These are phyloP conservation scores for Sporothrix euskadiensis DNA, from an alignment of 2,329 filamentous ascomycete species.

Conservation along the genomic window DNA sequence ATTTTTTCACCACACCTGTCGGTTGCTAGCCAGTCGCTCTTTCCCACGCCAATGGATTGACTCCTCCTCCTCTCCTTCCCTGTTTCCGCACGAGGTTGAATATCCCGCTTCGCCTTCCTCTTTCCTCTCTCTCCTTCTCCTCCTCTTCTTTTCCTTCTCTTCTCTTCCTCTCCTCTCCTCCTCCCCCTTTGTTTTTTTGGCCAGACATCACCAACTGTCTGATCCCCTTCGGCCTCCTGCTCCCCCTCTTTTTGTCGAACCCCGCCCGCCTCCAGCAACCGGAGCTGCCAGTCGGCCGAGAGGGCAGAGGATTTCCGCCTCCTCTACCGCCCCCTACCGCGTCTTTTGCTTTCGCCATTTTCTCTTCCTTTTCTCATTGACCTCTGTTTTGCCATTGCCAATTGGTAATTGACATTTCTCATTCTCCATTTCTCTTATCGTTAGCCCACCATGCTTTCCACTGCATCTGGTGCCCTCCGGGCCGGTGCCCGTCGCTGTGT, in stretches of 20 bases:
- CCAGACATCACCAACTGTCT: slow-evolving; percentile 17
- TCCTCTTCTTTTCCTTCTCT: neutral
- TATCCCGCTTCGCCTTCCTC: neutral
- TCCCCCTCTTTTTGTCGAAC: slow-evolving; percentile 12
- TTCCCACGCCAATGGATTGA: slow-evolving; percentile 7
- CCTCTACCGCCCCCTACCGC: slow-evolving; percentile 19
- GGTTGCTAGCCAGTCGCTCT: slow-evolving; percentile 3
- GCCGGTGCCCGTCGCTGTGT: slow-evolving; percentile 47
- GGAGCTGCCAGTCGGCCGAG: slow-evolving; percentile 25
- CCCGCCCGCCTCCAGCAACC: slow-evolving; percentile 21
- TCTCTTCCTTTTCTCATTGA: neutral
- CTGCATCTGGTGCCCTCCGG: slow-evolving; percentile 45
- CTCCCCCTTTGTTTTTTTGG: neutral
- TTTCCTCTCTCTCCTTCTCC: slow-evolving; percentile 2
- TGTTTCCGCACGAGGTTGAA: slow-evolving; percentile 9
- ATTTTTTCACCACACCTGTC: slow-evolving; percentile 11
- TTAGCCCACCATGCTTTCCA: slow-evolving; percentile 45
- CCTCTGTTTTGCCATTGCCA: neutral
- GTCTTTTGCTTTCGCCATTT: neutral
- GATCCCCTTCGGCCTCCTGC: neutral
- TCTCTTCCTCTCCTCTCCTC: neutral
- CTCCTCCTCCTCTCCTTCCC: slow-evolving; percentile 18
- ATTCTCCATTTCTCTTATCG: neutral
- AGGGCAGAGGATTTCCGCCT: slow-evolving; percentile 27
- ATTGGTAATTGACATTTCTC: slow-evolving; percentile 1